These are phyloP conservation scores for Urtica urens DNA, from an alignment of 306 rosid genomes.

Conservation along the genomic window DNA sequence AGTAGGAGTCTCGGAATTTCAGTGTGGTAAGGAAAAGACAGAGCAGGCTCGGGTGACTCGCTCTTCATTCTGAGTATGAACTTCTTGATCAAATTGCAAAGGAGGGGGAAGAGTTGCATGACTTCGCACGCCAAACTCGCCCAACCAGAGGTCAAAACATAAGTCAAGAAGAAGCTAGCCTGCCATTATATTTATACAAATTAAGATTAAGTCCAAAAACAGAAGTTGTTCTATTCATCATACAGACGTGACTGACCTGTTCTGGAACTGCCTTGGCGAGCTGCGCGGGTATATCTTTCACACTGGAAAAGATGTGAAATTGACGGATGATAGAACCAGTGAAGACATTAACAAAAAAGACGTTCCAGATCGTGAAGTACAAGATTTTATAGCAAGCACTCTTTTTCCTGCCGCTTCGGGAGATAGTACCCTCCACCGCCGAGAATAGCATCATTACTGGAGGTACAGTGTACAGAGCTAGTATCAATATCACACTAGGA, in stretches of 20 bases:
- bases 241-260: constrained; percentile 76
- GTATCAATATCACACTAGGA: constrained; percentile 76
- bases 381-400: constrained; percentile 84
- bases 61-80: constrained; percentile 35
- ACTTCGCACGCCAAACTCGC: constrained; percentile 78
- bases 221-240: too few species aligned
- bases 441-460: constrained; percentile 79
- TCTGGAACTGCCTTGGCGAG: constrained; percentile 78
- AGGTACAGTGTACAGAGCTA: constrained; percentile 53
- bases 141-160: constrained; percentile 94
- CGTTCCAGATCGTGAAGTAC: constrained; percentile 90
- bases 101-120: constrained; percentile 60
- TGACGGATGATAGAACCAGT: constrained; percentile 64
- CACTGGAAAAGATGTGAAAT: constrained; percentile 48
- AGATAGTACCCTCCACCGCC: constrained; percentile 64
- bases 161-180: constrained; percentile 83
- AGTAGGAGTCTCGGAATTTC: constrained; percentile 79
- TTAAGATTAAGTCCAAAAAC: too few species aligned
- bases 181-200: too few species aligned
- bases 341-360: constrained; percentile 75
- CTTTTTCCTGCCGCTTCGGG: constrained; percentile 80
- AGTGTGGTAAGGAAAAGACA: constrained; percentile 80
- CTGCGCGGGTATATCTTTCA: constrained; percentile 61
- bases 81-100: constrained; percentile 38
- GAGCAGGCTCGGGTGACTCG: constrained; percentile 24